Evolutionary conservation across 140 eudicot species (phyloP), one percentile per base, ranked within the genome.

Genomic region (Bidens hawaiensis): DNA sequence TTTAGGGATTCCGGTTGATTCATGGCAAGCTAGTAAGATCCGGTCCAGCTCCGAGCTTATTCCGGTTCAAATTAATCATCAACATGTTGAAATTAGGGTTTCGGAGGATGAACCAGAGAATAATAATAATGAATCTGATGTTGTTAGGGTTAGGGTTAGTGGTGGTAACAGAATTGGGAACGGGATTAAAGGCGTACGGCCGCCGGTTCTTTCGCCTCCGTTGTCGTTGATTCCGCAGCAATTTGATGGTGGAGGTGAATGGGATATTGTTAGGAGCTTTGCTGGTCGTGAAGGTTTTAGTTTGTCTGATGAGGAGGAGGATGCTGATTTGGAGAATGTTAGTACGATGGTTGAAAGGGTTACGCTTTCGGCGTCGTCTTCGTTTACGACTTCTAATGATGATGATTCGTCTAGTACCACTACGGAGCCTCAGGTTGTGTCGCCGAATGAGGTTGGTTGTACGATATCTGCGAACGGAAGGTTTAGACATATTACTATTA

Each of bases 361-460:
- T 25, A 33, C 57, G 43, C 62, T 79, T 21, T 85, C 94, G 0
- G 86, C 61, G 27, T 75, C 84, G 14, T 70, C 74, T 60, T 79
- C 94, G 3, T 85, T 88, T 48, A 75, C 90, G 4, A 79, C 73
- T 50, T 89, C 97, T 3, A 78, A 80, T 62, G 95, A 86, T 19
- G 97, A 85, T 73, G 97, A 86, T 79, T 76, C 81, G 11, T 90
- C 94, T 16, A 90, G 97, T 62, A 67, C 76, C 17, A 77, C 95
- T 0, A 88, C 96, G 0, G 87, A 79, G 34, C 87, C 82, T 16
- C 59, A 75, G 13, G 57, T 77, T 69, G 59, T 78, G 4, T 90
- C 97, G 1, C 95, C 97, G 17, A 84, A 79, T 71, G 89, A 78
- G 4, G 40, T 48, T 25, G 78, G 73, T 6, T 78, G 81, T 1